Evolutionary conservation across 257 asterid species (phyloP), one percentile per base, ranked within the genome.

Genomic region (Solanum clarkiae): DNA sequence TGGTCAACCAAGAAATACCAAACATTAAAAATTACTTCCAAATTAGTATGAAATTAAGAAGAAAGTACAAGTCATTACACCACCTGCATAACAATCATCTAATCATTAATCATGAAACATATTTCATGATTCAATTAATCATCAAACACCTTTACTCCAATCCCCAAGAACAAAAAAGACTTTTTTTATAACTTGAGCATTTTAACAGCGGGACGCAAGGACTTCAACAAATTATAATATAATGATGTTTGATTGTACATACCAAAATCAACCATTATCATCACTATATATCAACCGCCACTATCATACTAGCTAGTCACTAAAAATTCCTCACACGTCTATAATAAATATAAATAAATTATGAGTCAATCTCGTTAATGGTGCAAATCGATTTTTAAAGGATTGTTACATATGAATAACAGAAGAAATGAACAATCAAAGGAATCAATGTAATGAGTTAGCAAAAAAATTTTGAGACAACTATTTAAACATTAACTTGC

Each of bases 121-220:
- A 72, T 72, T 44, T 44, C 80, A 44, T 44, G 42, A 18, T 40
- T 7, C 20, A 18, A 7, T 26, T 20, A 20, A 42, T 42, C 54
- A 71, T 42, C 55, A 20, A 70, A 40, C 80, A 18, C 29, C 10
- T 71, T 17, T 17, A 18, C 8, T 13, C 42, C 70, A 7, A 13
- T 17, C 69, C 6, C 17, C 69, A 12, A 10, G 7, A 60, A 40
- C 16, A 57, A 63, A 10, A 69, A 17, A 69, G 8, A 36, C n/a
- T 6, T 62, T 47, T 62, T 13, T 51, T 81, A 85, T 10, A 47
- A 42, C 13, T 80, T 83, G 2, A 85, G 11, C 36, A 90, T 55
- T 84, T 94, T 91, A 81, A 90, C 6, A 0, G 62, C 5, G 18
- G 92, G 93, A 68, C 86, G 91, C 18, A 90, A 2, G 15, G 87